Evolutionary conservation across 2,329 filamentous ascomycete genomes (phyloP).

Genomic region (Cladobotryum protrusum): DNA sequence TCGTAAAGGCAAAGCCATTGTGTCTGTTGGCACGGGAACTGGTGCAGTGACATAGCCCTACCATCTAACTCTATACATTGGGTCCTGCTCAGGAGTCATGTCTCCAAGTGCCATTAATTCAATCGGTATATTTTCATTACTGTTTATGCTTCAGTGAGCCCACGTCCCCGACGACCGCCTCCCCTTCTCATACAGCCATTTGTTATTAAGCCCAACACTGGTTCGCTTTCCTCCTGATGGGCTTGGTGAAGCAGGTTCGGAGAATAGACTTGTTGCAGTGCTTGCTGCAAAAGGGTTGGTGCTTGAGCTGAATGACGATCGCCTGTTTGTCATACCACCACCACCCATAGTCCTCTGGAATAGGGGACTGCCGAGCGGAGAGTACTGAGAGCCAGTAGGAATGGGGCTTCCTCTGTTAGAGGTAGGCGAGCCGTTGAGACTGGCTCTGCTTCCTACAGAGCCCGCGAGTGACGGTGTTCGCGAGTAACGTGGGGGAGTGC

Average conservation of each 20-base stretch:
- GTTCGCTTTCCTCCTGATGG: slow-evolving; percentile 60
- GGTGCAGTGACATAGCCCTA: background rate
- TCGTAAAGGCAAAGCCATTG: slow-evolving; percentile 2
- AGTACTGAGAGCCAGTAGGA: slow-evolving; percentile 41
- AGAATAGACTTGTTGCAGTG: slow-evolving; percentile 42
- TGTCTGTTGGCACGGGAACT: no score
- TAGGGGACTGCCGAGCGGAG: slow-evolving; percentile 45
- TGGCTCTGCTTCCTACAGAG: slow-evolving; percentile 55
- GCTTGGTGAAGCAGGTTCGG: slow-evolving; percentile 63
- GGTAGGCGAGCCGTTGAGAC: slow-evolving; percentile 52
- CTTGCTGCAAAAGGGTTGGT: slow-evolving; percentile 44
- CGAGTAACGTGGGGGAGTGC: slow-evolving; percentile 82
- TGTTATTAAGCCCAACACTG: slow-evolving; percentile 77
- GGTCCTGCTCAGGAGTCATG: slow-evolving; percentile 3
- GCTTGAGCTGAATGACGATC: slow-evolving; percentile 54
- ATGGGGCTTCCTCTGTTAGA: slow-evolving; percentile 50
- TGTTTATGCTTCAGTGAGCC: slow-evolving; percentile 20
- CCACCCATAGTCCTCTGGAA: slow-evolving; percentile 57
- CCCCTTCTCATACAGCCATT: slow-evolving; percentile 89
- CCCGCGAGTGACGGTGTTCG: slow-evolving; percentile 62
- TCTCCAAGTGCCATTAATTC: slow-evolving; percentile 3
- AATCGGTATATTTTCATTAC: background rate
- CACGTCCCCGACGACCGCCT: slow-evolving; percentile 46
- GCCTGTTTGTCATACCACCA: slow-evolving; percentile 41
- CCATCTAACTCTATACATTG: slow-evolving; percentile 9